Evolutionary conservation across 176 grass and related monocot species (phyloP).

Genomic region (Oryza longistaminata): DNA sequence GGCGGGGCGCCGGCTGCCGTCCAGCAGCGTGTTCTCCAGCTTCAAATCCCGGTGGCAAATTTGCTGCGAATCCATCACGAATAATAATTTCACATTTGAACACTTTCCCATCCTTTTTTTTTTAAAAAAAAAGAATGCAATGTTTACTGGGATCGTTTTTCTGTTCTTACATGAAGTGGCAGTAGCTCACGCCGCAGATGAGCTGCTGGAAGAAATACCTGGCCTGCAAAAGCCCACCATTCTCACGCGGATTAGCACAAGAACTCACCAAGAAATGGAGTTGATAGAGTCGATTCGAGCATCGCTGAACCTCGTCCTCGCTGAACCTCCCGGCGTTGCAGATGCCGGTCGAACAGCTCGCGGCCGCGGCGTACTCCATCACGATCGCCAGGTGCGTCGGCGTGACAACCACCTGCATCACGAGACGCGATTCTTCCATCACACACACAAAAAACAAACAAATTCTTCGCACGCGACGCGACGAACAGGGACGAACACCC

Average conservation of each 20-base stretch:
- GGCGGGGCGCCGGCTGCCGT: constrained; percentile 65
- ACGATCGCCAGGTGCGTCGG: constrained; percentile 82
- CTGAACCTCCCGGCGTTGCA: constrained; percentile 76
- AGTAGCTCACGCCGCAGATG: constrained; percentile 74
- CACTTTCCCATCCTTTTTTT: not conserved
- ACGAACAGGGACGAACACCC: not conserved
- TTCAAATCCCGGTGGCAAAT: constrained; percentile 77
- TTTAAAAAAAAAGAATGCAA: not conserved
- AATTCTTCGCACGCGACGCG: not conserved
- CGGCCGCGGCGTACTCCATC: constrained; percentile 86
- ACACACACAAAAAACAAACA: not conserved
- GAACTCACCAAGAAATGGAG: not conserved
- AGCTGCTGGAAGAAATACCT: constrained; percentile 82
- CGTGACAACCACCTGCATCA: constrained; percentile 52
- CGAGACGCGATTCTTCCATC: not conserved
- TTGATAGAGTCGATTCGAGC: not conserved
- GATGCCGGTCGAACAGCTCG: constrained; percentile 78
- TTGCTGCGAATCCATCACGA: constrained; percentile 45
- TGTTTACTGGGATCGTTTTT: not conserved
- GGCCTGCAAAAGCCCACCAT: constrained; percentile 31
- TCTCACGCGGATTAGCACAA: not conserved
- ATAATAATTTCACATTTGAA: not conserved
- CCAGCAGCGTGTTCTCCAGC: constrained; percentile 80
- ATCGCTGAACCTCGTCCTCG: constrained; percentile 55
- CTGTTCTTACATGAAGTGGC: constrained; percentile 64